phyloP scores from a whole-genome alignment of 2,329 filamentous ascomycete species.

The Aspergillus sp. region DNA sequence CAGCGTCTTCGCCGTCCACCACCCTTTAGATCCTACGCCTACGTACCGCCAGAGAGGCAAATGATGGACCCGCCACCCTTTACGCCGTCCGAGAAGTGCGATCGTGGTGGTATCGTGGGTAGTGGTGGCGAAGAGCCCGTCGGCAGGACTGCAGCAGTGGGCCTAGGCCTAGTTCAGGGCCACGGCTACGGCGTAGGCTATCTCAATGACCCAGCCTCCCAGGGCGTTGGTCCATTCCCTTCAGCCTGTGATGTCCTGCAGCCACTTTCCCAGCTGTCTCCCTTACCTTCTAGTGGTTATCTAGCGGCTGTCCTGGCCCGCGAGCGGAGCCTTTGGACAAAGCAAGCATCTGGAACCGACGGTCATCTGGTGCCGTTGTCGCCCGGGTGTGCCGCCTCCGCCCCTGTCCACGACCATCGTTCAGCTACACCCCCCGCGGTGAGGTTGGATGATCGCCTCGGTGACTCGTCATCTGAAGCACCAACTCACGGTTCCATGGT shows the following conservation, averaged over 20 bases:
- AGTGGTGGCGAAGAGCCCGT: slow-evolving; percentile 21
- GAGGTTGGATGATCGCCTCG: slow-evolving; percentile 6
- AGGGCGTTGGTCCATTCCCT: slow-evolving; percentile 15
- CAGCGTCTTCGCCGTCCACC: slow-evolving; percentile 23
- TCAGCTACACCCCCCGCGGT: slow-evolving; percentile 8
- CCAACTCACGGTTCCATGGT: slow-evolving; percentile 10
- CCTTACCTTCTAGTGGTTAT: slow-evolving; percentile 29
- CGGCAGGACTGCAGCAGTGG: slow-evolving; percentile 9
- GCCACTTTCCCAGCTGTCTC: slow-evolving; percentile 25
- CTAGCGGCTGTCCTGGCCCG: slow-evolving; percentile 22
- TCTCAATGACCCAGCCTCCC: slow-evolving; percentile 9
- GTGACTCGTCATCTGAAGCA: slow-evolving; percentile 10
- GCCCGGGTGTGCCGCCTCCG: slow-evolving; percentile 2
- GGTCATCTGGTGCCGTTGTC: background rate
- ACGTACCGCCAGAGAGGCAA: slow-evolving; percentile 17
- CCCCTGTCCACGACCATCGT: slow-evolving; percentile 1
- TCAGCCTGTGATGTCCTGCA: slow-evolving; percentile 30
- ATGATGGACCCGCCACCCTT: slow-evolving; percentile 26
- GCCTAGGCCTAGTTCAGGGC: slow-evolving; percentile 12
- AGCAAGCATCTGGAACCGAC: slow-evolving; percentile 12
- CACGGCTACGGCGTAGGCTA: slow-evolving; percentile 9
- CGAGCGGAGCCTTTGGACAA: slow-evolving; percentile 14
- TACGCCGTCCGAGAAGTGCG: slow-evolving; percentile 15
- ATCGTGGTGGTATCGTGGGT: background rate
- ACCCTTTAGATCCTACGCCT: slow-evolving; percentile 10